Base-by-base conservation (phyloP, 1,284 basidiomycete genomes). In the Apiotrichum laibachii region DNA sequence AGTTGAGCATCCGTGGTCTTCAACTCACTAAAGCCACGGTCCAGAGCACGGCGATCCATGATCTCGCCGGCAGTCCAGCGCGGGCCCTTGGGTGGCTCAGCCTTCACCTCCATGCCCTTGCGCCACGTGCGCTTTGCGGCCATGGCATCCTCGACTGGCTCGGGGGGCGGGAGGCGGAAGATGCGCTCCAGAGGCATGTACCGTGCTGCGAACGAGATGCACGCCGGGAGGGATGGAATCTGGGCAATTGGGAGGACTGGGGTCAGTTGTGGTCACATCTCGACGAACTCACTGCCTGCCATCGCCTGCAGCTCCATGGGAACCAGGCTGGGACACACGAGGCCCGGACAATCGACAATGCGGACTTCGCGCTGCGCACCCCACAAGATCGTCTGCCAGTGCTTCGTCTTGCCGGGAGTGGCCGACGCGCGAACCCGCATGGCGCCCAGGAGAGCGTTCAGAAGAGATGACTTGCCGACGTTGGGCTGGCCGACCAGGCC, bases 321-420 rank as follows among this genome's bases (percentile, higher is more conserved):
- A 5, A 87, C 83, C 62, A 85, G 82, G 62, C 85, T 87, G 5
- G 90, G 90, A 80, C 92, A 85, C 8, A 92, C 89, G 13, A 93
- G 82, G 15, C 90, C 90, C 0, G 90, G 90, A 64, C 90, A 92
- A 74, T 92, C 89, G 39, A 90, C 89, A 33, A 93, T 82, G 50
- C 88, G 86, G 59, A 94, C 83, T 61, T 90, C 86, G 1, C 82
- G 78, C 48, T 87, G 90, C 16, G 37, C 46, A 3, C 73, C 75
- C 88, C 88, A 93, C 74, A 88, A 93, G 51, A 92, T 83, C 0
- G 92, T 94, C 75, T 95, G 92, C 72, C 91, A 93, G 72, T 93
- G 91, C 76, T 93, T 94, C 2, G 91, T 94, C 89, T 96, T 96
- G 59, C 93, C 93, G 2, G 93, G 92, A 0, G 90, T 95, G 61